A percentile compares a stretch with the other conserved stretches of the same genome.
Evolutionary conservation across 2,329 filamentous ascomycete species (phyloP).

Genomic region (Paecilomyces niveus): DNA sequence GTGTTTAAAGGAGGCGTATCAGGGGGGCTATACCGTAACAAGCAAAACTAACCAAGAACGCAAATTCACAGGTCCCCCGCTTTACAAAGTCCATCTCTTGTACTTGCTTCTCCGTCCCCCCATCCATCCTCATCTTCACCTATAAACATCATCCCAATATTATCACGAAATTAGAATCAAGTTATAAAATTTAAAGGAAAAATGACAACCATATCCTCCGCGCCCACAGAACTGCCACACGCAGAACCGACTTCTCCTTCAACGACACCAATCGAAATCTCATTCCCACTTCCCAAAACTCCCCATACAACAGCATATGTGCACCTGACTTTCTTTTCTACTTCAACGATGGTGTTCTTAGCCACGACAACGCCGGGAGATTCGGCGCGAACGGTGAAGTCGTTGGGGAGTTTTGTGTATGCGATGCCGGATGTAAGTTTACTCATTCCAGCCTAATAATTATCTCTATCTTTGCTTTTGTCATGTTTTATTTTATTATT

Average conservation of each 20-base stretch:
- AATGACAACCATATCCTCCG: constrained; percentile 8
- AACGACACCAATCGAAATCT: constrained; percentile 45
- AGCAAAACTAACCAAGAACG: no score
- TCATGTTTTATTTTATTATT: constrained; percentile 6
- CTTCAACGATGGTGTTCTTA: constrained; percentile 50
- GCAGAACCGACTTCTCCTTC: constrained; percentile 16
- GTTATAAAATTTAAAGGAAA: neutral
- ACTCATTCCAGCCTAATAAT: constrained; percentile 5
- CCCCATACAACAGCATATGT: constrained; percentile 52
- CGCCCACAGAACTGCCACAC: constrained; percentile 7
- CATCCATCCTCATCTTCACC: no score
- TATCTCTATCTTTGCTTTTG: neutral
- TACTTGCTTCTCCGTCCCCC: no score
- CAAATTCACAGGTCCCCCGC: no score
- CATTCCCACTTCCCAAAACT: constrained; percentile 51
- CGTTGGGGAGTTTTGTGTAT: constrained; percentile 87
- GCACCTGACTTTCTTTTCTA: constrained; percentile 49
- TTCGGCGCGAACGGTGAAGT: constrained; percentile 31
- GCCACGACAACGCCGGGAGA: constrained; percentile 46
- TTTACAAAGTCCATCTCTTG: no score
- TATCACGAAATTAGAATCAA: no score
- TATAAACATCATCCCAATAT: no score
- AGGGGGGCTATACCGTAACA: no score
- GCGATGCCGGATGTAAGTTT: constrained; percentile 74
- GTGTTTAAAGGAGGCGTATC: no score